Evolutionary conservation across 164 flowering plant species (phyloP).

Genomic region (Sextonia rubra): DNA sequence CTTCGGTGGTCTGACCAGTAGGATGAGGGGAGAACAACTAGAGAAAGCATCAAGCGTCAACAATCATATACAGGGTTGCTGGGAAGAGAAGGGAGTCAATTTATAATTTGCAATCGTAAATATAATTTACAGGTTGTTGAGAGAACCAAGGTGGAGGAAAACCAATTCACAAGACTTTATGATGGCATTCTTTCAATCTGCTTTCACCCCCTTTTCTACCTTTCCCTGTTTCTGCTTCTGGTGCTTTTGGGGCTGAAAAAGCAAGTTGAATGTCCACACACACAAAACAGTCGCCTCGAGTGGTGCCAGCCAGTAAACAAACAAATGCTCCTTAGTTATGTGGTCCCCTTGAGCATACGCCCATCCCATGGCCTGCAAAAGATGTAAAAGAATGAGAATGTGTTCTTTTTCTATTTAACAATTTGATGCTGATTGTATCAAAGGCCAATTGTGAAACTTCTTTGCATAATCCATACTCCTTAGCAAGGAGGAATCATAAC

Average conservation of each 20-base stretch:
- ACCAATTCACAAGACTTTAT: too few species aligned
- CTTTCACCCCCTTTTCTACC: slow-evolving; percentile 29
- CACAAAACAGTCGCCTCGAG: slow-evolving; percentile 75
- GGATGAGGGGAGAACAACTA: too few species aligned
- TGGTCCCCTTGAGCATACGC: slow-evolving; percentile 91
- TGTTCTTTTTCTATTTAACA: too few species aligned
- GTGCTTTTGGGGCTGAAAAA: slow-evolving; percentile 33
- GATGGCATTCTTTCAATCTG: slow-evolving; percentile 31
- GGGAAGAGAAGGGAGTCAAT: too few species aligned
- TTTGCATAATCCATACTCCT: too few species aligned
- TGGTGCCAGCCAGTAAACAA: slow-evolving; percentile 96
- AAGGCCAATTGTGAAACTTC: too few species aligned
- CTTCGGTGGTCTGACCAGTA: too few species aligned
- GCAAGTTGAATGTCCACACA: slow-evolving; percentile 57
- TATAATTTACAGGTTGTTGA: not conserved
- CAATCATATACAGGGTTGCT: too few species aligned
- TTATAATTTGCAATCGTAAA: too few species aligned
- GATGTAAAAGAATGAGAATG: not conserved
- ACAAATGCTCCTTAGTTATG: slow-evolving; percentile 75
- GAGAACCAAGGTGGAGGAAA: not conserved
- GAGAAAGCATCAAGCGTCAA: too few species aligned
- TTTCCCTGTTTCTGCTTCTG: slow-evolving; percentile 20
- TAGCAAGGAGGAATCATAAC: too few species aligned
- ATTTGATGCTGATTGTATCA: not conserved
- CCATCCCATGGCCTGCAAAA: slow-evolving; percentile 35